Conservation (phyloP, 2,329 filamentous ascomycete species). For the Talaromyces sp. region DNA sequence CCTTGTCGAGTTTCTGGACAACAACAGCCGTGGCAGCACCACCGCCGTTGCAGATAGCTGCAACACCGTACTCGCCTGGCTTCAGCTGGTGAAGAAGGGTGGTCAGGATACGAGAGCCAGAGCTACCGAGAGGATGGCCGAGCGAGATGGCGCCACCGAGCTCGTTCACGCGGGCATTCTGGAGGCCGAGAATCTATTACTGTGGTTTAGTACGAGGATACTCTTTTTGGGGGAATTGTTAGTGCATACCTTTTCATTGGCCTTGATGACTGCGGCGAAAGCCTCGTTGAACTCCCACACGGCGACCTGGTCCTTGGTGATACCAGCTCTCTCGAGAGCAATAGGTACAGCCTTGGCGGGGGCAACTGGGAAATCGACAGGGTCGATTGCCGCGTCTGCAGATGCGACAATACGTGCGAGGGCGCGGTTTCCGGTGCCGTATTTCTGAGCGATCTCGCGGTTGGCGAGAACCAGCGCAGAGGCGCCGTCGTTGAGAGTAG, state of each 20-base stretch:
- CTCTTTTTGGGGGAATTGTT: background rate
- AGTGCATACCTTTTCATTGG: conserved; percentile 72
- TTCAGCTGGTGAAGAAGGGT: conserved; percentile 88
- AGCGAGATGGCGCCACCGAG: conserved; percentile 87
- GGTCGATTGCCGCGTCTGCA: conserved; percentile 83
- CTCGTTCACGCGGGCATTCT: conserved; percentile 75
- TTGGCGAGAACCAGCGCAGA: conserved; percentile 82
- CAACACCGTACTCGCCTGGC: conserved; percentile 88
- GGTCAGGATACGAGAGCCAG: conserved; percentile 82
- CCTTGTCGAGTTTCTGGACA: conserved; percentile 69
- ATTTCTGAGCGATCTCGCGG: conserved; percentile 73
- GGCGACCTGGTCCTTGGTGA: conserved; percentile 84
- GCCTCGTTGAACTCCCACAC: conserved; percentile 99
- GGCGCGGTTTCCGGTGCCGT: conserved; percentile 70
- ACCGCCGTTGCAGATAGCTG: conserved; percentile 94
- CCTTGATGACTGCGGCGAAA: conserved; percentile 91
- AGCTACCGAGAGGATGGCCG: conserved; percentile 89
- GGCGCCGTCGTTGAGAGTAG: conserved; percentile 90
- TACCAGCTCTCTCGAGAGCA: conserved; percentile 80
- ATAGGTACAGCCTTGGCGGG: conserved; percentile 89
- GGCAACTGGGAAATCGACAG: conserved; percentile 91
- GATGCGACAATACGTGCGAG: conserved; percentile 81
- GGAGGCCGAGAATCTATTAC: conserved; percentile 65
- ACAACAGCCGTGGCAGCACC: conserved; percentile 88
- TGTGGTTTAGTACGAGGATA: background rate